Evolutionary conservation across 2,329 filamentous ascomycete genomes (phyloP).

Genomic region (Trichoderma pleuroti): DNA sequence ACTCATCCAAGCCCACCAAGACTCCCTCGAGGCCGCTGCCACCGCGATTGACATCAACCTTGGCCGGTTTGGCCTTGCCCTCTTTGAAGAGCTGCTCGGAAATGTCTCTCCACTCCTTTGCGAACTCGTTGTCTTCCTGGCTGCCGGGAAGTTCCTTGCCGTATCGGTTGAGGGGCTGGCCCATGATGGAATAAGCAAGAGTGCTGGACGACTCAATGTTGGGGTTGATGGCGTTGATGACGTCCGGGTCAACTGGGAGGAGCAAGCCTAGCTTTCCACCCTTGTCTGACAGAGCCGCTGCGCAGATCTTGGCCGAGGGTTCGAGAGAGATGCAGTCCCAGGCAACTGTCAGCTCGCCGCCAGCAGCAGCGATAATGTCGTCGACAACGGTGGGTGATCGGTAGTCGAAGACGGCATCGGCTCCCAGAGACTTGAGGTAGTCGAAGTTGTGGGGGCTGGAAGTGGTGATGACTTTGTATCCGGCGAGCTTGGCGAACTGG

Average conservation of each 20-base stretch:
- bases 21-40: constrained; percentile 24
- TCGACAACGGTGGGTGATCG: constrained; percentile 24
- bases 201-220: constrained; percentile 36
- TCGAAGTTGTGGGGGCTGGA: constrained; percentile 38
- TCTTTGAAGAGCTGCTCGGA: constrained; percentile 32
- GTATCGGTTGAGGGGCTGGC: constrained; percentile 31
- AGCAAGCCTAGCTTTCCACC: constrained; percentile 41
- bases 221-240: constrained; percentile 24
- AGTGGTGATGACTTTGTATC: constrained; percentile 39
- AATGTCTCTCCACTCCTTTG: constrained; percentile 36
- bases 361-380: constrained; percentile 27
- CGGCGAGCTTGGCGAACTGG: constrained; percentile 42
- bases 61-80: constrained; percentile 38
- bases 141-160: constrained; percentile 23
- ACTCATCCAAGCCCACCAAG: constrained; percentile 31
- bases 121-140: constrained; percentile 35
- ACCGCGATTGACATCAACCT: constrained; percentile 24
- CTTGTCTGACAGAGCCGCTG: constrained; percentile 27
- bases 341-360: background rate
- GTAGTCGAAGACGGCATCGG: constrained; percentile 47
- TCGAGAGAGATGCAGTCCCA: constrained; percentile 13
- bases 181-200: constrained; percentile 40
- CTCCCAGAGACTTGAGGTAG: constrained; percentile 40
- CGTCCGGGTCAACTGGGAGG: constrained; percentile 31
- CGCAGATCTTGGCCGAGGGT: constrained; percentile 29